Conservation (phyloP, 2,329 filamentous ascomycete genomes). For the Blastomyces percursus region DNA sequence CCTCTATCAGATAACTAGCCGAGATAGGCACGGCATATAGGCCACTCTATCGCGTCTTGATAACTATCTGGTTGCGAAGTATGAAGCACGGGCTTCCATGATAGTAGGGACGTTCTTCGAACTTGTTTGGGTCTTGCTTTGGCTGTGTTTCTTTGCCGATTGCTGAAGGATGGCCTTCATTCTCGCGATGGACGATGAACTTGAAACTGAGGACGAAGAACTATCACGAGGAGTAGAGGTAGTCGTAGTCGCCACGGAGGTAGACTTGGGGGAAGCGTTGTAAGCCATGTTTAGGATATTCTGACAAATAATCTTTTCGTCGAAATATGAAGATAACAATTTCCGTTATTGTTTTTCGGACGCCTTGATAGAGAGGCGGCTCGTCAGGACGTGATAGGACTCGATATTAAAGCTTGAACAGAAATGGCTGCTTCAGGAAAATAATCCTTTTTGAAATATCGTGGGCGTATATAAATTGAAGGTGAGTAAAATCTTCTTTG, state of each 20-base stretch:
- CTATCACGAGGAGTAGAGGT: not conserved
- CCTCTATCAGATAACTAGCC: not conserved
- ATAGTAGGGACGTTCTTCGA: not conserved
- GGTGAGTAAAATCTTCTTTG: not conserved
- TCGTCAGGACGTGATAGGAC: not conserved
- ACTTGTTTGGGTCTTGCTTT: not conserved
- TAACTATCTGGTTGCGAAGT: not conserved
- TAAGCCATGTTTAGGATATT: not conserved
- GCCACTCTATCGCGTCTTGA: not conserved
- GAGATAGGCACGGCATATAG: not conserved
- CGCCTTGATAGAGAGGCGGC: not conserved
- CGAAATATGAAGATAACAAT: not conserved
- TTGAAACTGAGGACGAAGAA: not conserved
- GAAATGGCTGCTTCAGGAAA: not conserved
- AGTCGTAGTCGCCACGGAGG: not conserved
- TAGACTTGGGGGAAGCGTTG: not conserved
- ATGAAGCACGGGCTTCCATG: constrained; percentile 1
- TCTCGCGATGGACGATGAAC: not conserved
- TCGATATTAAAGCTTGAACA: not conserved
- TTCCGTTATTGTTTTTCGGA: not conserved
- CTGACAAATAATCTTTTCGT: not conserved
- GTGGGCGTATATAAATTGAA: not conserved
- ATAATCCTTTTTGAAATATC: not conserved
- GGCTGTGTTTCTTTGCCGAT: not conserved
- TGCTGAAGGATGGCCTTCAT: not conserved